Conservation (phyloP, 1,139 yeast genomes). For the Taphrina deformans region DNA sequence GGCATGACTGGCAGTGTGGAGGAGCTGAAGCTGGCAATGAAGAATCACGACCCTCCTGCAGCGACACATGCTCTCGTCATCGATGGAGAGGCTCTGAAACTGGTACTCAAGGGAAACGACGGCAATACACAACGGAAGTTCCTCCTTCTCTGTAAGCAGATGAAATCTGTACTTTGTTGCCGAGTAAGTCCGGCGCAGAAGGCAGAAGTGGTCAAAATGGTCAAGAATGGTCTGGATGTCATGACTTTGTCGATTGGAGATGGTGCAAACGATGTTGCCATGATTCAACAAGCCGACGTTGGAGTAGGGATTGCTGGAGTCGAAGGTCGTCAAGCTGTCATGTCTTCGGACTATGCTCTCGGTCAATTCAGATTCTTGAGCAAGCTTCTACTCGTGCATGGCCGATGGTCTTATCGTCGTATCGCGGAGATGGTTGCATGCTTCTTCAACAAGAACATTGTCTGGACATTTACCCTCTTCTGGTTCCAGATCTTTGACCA, state of each 20-base stretch:
- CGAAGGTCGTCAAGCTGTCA: conserved; percentile 97
- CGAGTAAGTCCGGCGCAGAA: conserved; percentile 97
- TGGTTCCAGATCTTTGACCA: conserved; percentile 88
- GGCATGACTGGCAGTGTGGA: conserved; percentile 61
- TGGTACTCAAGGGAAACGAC: conserved; percentile 59
- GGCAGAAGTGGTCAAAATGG: conserved; percentile 91
- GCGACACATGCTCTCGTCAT: conserved; percentile 79
- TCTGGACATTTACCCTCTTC: conserved; percentile 80
- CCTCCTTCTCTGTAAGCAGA: conserved; percentile 82
- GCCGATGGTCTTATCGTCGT: conserved; percentile 93
- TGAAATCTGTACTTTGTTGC: conserved; percentile 91
- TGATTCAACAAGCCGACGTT: conserved; percentile 97
- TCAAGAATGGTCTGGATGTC: conserved; percentile 73
- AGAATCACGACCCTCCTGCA: conserved; percentile 74
- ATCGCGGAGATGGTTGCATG: conserved; percentile 92
- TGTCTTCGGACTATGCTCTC: conserved; percentile 95
- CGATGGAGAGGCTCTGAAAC: conserved; percentile 87
- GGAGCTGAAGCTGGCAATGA: conserved; percentile 62
- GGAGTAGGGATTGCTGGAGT: conserved; percentile 99
- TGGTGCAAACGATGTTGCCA: conserved; percentile 89
- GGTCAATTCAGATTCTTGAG: conserved; percentile 89
- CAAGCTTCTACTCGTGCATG: conserved; percentile 80
- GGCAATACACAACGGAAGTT: conserved; percentile 64
- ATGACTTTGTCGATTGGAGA: conserved; percentile 95
- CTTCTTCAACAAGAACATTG: conserved; percentile 88